Evolutionary conservation across 2,329 filamentous ascomycete species (phyloP).

Genomic region (Fusarium sarcochroum): DNA sequence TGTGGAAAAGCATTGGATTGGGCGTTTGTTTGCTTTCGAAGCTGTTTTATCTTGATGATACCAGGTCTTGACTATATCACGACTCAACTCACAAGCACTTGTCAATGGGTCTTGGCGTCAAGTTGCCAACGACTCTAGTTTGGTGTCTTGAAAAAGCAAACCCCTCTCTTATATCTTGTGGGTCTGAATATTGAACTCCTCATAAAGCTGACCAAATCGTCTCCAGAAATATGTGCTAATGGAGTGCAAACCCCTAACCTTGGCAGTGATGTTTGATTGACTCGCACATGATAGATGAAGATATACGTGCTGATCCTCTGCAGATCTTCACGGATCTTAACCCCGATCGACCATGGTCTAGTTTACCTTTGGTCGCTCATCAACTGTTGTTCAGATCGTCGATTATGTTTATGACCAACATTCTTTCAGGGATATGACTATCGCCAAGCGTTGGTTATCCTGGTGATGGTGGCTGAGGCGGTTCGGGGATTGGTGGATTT

Average conservation of each 20-base stretch:
- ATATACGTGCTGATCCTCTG: constrained; percentile 27
- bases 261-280: constrained; percentile 7
- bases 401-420: not conserved
- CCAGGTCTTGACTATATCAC: constrained; percentile 37
- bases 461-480: not conserved
- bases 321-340: constrained; percentile 11
- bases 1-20: constrained; percentile 13
- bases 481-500: not conserved
- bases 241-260: constrained; percentile 14
- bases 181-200: constrained; percentile 40
- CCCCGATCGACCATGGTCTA: not conserved
- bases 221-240: constrained; percentile 21
- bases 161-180: constrained; percentile 27
- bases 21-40: constrained; percentile 17
- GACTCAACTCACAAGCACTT: constrained; percentile 40
- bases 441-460: not conserved
- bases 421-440: not conserved
- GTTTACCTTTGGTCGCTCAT: not conserved
- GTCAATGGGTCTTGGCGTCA: constrained; percentile 23
- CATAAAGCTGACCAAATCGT: constrained; percentile 26
- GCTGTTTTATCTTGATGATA: constrained; percentile 40
- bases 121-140: constrained; percentile 14
- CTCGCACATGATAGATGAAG: not conserved
- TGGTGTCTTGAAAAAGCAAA: constrained; percentile 36
- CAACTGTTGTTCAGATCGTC: not conserved